Conservation (phyloP, 257 asterid species). For the Nicotiana undulata region DNA sequence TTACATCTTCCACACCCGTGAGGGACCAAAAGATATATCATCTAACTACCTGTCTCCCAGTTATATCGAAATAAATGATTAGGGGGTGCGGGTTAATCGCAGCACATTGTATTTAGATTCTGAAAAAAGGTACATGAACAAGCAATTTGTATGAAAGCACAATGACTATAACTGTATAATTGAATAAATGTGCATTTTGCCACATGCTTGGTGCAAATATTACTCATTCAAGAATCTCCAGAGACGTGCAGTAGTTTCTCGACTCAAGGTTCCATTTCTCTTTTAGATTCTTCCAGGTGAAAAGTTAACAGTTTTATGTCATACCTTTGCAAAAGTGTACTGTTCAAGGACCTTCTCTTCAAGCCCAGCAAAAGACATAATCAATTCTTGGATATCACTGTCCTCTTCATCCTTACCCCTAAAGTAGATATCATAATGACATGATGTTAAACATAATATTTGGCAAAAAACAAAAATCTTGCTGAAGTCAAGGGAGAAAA, state of each 20-base stretch:
- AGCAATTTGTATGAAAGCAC: neutral
- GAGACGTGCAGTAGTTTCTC: neutral
- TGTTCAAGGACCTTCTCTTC: conserved; percentile 92
- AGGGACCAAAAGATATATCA: neutral
- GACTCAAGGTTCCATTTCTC: neutral
- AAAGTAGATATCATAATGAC: conserved; percentile 14
- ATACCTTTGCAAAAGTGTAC: conserved; percentile 92
- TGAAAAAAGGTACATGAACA: neutral
- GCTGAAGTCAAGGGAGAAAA: neutral
- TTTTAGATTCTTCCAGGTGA: neutral
- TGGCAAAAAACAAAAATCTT: conserved; percentile 5
- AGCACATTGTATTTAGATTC: neutral
- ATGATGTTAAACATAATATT: conserved; percentile 12
- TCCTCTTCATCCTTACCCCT: conserved; percentile 72
- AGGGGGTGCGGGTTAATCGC: neutral
- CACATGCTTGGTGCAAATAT: neutral
- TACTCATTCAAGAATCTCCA: conserved; percentile 1
- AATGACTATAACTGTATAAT: neutral
- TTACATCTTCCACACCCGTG: neutral
- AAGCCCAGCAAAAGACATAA: conserved; percentile 63
- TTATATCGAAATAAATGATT: neutral
- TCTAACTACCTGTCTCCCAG: neutral
- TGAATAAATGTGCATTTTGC: neutral
- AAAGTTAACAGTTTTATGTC: neutral
- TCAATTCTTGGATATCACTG: conserved; percentile 71